These are phyloP conservation scores for Lithohypha guttulata DNA, from an alignment of 2,329 filamentous ascomycete species.

Conservation along the genomic window DNA sequence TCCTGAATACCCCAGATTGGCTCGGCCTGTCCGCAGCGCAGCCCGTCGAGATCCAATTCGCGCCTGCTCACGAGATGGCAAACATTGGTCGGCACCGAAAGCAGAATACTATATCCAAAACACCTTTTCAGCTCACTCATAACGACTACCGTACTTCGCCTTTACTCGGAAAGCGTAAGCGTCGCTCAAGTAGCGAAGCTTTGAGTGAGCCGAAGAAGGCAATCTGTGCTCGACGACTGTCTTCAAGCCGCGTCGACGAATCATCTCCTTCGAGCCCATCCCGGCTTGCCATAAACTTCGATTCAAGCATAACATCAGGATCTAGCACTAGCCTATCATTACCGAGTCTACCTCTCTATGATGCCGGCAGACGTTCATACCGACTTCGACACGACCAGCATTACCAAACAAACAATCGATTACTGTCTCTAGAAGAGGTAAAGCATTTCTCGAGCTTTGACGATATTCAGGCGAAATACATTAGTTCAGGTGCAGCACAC, in stretches of 20 bases:
- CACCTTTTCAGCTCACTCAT: background rate
- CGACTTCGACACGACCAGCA: background rate
- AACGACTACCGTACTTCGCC: background rate
- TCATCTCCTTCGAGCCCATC: too few relatives aligned
- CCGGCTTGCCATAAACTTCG: too few relatives aligned
- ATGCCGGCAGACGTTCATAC: background rate
- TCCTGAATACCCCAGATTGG: constrained; percentile 4
- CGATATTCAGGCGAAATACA: background rate
- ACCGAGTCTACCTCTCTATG: background rate
- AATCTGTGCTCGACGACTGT: too few relatives aligned
- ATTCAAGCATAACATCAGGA: background rate
- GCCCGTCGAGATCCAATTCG: background rate
- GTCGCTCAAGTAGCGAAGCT: too few relatives aligned
- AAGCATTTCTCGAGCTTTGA: background rate
- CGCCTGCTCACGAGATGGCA: constrained; percentile 3
- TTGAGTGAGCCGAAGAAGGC: too few relatives aligned
- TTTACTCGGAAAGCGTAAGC: background rate
- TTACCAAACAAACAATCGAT: background rate
- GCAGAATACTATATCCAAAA: background rate
- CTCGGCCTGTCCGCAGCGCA: background rate
- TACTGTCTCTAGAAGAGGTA: background rate
- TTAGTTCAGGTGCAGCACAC: background rate
- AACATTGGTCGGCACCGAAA: constrained; percentile 8
- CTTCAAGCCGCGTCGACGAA: too few relatives aligned
- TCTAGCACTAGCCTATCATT: background rate